phyloP scores from a whole-genome alignment of 2,329 filamentous ascomycete genomes.

The Clonostachys rhizophaga region DNA sequence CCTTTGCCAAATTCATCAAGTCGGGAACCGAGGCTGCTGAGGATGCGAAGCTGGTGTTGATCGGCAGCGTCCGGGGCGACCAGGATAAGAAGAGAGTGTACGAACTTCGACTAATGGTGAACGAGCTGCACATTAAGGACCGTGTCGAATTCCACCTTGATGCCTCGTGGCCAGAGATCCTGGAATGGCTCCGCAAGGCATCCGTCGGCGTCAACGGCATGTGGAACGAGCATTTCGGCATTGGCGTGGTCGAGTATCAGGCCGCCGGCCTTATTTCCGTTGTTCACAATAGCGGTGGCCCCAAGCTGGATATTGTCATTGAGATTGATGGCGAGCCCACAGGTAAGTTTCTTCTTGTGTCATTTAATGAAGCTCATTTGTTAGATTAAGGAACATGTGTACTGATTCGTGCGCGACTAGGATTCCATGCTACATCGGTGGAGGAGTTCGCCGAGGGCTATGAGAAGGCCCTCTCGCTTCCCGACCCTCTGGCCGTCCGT shows the following conservation, averaged over 20 bases:
- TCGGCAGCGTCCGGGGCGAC: slow-evolving; percentile 88
- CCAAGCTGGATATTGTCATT: slow-evolving; percentile 88
- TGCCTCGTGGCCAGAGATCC: slow-evolving; percentile 81
- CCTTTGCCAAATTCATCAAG: slow-evolving; percentile 75
- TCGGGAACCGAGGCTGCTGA: slow-evolving; percentile 41
- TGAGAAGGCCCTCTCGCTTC: slow-evolving; percentile 67
- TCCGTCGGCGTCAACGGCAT: slow-evolving; percentile 93
- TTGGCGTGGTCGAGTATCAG: slow-evolving; percentile 97
- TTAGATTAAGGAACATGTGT: no score
- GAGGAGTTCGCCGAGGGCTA: slow-evolving; percentile 79
- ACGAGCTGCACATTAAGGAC: slow-evolving; percentile 81
- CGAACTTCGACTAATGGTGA: slow-evolving; percentile 77
- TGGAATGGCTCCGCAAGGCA: slow-evolving; percentile 70
- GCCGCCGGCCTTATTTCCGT: slow-evolving; percentile 90
- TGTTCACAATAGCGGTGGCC: slow-evolving; percentile 89
- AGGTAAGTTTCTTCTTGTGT: slow-evolving; percentile 40
- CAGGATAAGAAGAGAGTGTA: slow-evolving; percentile 81
- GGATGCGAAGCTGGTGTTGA: slow-evolving; percentile 68
- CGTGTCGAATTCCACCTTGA: slow-evolving; percentile 85
- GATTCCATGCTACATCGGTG: slow-evolving; percentile 78
- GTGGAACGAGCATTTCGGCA: slow-evolving; percentile 99
- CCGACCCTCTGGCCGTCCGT: slow-evolving; percentile 72
- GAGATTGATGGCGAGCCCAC: slow-evolving; percentile 74
- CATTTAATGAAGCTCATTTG: no score
- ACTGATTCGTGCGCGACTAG: slow-evolving; percentile 27